These are phyloP conservation scores for Lactarius pseudohatsudake DNA, from an alignment of 768 basidiomycete genomes.

Conservation along the genomic window DNA sequence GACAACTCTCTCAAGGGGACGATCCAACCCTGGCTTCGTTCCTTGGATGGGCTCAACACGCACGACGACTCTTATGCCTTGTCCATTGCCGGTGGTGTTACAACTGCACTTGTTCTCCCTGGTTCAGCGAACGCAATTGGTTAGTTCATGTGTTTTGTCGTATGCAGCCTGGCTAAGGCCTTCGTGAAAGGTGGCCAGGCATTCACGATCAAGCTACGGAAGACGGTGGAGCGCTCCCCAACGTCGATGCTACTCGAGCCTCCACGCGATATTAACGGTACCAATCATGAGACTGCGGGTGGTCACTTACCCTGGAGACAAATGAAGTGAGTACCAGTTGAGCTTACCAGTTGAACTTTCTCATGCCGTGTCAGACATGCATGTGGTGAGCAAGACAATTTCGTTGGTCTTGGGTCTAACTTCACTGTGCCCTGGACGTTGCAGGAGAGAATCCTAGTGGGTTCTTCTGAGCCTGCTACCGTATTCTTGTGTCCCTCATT, in stretches of 20 bases:
- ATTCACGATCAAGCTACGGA: conserved; percentile 75
- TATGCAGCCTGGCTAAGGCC: background rate
- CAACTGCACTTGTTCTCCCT: conserved; percentile 73
- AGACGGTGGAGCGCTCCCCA: conserved; percentile 67
- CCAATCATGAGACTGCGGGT: conserved; percentile 42
- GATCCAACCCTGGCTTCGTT: conserved; percentile 72
- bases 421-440: conserved; percentile 15
- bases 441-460: conserved; percentile 59
- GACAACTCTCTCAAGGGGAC: conserved; percentile 42
- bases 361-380: conserved; percentile 51
- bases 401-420: background rate
- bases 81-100: conserved; percentile 75
- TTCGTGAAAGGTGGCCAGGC: conserved; percentile 61
- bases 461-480: conserved; percentile 1
- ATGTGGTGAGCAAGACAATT: conserved; percentile 40
- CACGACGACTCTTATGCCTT: conserved; percentile 76
- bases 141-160: background rate
- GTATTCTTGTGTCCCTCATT: conserved; percentile 6
- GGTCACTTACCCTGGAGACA: conserved; percentile 64
- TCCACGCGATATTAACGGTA: conserved; percentile 60
- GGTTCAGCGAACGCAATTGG: conserved; percentile 50
- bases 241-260: conserved; percentile 76
- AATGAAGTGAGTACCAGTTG: conserved; percentile 58
- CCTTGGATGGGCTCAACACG: conserved; percentile 77
- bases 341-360: background rate